Base-by-base conservation (phyloP, 2,329 filamentous ascomycete genomes). In the Monilinia laxa region DNA sequence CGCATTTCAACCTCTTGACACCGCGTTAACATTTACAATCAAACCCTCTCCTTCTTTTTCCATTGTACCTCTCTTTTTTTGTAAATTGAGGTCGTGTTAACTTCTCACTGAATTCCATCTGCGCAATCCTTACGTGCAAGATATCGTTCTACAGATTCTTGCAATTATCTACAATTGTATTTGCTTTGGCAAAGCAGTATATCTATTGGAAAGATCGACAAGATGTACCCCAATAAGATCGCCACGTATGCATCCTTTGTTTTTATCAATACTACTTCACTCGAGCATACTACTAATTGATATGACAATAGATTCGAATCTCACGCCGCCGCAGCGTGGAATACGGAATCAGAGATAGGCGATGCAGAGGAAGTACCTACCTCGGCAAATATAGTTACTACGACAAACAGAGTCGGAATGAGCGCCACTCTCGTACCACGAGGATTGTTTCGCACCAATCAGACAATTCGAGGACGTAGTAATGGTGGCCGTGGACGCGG, bases 201-300 rank as follows among this genome's bases (percentile, higher is more conserved):
- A 23, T 35, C 31, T 35, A 35, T 35, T n/a, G 20, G 18, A 49
- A 9, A 49, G 42, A 51, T 35, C 42, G 56, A 38, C 7, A 60
- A 35, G 28, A 60, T 60, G 57, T 49, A 35, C 49, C 35, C 28
- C 2, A 49, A 60, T 45, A 60, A 60, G 42, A n/a, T 60, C 28
- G 57, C 42, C 3, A 60, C 42, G 57, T 60, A 60, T 49, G 57
- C 42, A 60, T 25, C 35, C 0, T 49, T 38, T 35, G 9, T 6
- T 38, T 31, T 35, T 12, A 16, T 14, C 10, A 12, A 23, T 9
- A 18, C n/a, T 49, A 18, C 23, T 49, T 23, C 9, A 51, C 9
- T 51, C 16, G 42, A 60, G 4, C 9, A 35, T 18, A 23, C 3
- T 9, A 42, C 62, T 64, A 28, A 64, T 28, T 10, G 10, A 14